Percentiles rank a stretch among this genome's conserved stretches.
These are phyloP conservation scores for Moniliella sp. DNA, from an alignment of 1,284 basidiomycete species.

Conservation along the genomic window DNA sequence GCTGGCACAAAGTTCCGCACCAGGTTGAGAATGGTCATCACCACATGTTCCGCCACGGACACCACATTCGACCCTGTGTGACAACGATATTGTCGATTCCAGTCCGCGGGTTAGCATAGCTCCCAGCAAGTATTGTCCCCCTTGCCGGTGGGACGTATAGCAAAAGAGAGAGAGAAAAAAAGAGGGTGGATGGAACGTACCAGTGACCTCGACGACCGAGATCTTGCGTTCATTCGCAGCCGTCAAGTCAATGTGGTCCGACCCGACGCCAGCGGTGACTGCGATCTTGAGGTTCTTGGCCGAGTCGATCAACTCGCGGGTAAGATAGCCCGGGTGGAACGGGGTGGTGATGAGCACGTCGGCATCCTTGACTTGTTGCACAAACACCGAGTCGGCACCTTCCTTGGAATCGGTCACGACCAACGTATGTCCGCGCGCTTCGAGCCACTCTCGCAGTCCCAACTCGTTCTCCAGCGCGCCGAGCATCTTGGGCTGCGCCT, in stretches of 20 bases:
- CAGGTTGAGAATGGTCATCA: constrained; percentile 61
- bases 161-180: too few relatives aligned
- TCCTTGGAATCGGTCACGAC: constrained; percentile 65
- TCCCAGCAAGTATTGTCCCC: too few relatives aligned
- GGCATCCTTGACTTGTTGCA: constrained; percentile 58
- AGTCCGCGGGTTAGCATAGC: too few relatives aligned
- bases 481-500: constrained; percentile 59
- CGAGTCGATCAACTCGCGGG: constrained; percentile 52
- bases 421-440: constrained; percentile 51
- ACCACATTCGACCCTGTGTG: constrained; percentile 50
- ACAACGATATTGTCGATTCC: too few relatives aligned
- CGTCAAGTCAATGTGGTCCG: constrained; percentile 65
- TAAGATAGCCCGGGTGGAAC: constrained; percentile 61
- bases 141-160: too few relatives aligned
- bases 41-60: constrained; percentile 74
- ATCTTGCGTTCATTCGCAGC: constrained; percentile 61
- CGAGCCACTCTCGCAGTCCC: constrained; percentile 31
- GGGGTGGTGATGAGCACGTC: constrained; percentile 53
- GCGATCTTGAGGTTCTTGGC: constrained; percentile 78
- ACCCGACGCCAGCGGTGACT: constrained; percentile 80
- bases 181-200: too few relatives aligned
- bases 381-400: constrained; percentile 60
- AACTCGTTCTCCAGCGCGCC: constrained; percentile 66
- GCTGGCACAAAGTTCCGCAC: constrained; percentile 68
- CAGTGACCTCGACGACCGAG: constrained; percentile 52